Evolutionary conservation across 768 basidiomycete species (phyloP), one percentile per base, ranked within the genome.

Genomic region (Lactifluus echinatus): DNA sequence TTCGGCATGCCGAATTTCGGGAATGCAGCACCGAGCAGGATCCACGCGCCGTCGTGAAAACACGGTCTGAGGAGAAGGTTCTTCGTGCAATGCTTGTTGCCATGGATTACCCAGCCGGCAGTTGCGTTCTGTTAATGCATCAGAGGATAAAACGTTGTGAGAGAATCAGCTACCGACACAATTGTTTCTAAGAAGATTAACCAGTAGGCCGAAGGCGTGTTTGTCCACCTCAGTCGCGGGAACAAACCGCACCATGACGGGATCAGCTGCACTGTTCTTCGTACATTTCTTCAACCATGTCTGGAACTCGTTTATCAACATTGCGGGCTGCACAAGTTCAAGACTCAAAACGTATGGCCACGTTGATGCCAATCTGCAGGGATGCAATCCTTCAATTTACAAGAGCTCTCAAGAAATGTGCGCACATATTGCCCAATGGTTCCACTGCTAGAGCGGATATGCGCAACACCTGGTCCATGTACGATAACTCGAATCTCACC

Each of bases 11-110:
- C 54, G 17, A 42, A 46, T 4, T 43, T 23, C 1, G 50, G 54
- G 43, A 56, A 50, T n/a, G 29, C 54, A 17, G 37, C 24, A 12
- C 49, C 54, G 28, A 56, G 40, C 4, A 55, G 36, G 28, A 23
- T n/a, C n/a, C n/a, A n/a, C n/a, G n/a, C n/a, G n/a, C 47, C 19
- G 8, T 10, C 3, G 21, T 8, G 4, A 31, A 37, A n/a, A n/a
- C n/a, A n/a, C 17, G 59, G 48, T 21, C 15, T 8, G 28, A 60
- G 29, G 42, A 55, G 48, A 49, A 60, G 44, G 44, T 37, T 51
- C 12, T 6, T 12, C 12, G 17, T 43, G 10, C 21, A 7, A 14
- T n/a, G 23, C 24, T 19, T 12, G 8, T 24, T 50, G 12, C 49
- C 53, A 11, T 42, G 53, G 21, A 47, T 40, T 23, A 49, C 50